Conservation (phyloP, 2,329 filamentous ascomycete genomes). For the Calonectria pauciramosa region DNA sequence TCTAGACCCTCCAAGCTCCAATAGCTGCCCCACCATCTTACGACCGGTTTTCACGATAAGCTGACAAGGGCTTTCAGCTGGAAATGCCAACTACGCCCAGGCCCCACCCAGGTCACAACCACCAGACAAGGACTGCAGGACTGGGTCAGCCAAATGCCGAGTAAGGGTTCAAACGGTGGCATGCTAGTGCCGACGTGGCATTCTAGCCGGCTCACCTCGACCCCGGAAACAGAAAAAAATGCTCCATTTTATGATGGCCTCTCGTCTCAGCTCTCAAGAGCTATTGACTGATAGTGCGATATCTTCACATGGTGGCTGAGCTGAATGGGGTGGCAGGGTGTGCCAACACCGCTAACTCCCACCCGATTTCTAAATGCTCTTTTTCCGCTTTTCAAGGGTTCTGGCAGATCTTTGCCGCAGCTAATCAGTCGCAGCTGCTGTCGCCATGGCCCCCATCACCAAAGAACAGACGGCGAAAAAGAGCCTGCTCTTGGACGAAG, state of each 20-base stretch:
- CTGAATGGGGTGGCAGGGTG: background rate
- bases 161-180: background rate
- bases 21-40: background rate
- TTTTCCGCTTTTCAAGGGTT: background rate
- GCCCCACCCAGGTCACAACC: background rate
- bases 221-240: background rate
- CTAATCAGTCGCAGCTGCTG: background rate
- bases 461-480: background rate
- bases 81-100: background rate
- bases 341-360: background rate
- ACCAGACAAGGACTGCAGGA: background rate
- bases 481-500: background rate
- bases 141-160: background rate
- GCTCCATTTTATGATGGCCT: background rate
- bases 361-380: background rate
- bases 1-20: background rate
- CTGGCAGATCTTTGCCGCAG: background rate
- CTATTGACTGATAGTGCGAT: background rate
- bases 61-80: background rate
- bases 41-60: background rate
- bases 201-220: background rate
- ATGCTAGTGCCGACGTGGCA: background rate
- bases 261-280: background rate
- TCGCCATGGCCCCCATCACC: background rate
- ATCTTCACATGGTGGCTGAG: background rate